Percentiles rank a stretch among this genome's conserved stretches.
phyloP scores from a whole-genome alignment of 768 basidiomycete species.

The Coprinopsis sp. region DNA sequence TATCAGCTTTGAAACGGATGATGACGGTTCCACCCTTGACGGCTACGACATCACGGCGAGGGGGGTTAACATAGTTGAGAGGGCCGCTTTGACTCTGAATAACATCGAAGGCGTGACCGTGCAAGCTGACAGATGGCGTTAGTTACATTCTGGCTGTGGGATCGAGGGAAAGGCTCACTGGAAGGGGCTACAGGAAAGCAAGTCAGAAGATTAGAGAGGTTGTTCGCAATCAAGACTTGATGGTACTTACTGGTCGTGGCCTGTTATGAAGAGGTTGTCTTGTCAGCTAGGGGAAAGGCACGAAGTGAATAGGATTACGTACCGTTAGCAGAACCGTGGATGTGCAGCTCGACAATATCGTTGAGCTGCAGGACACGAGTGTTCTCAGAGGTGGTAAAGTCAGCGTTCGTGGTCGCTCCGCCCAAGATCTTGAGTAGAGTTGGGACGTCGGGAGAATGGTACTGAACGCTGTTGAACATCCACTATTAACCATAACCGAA shows the following conservation, averaged over 20 bases:
- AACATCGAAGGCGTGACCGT: conserved; percentile 16
- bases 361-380: conserved; percentile 23
- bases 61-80: conserved; percentile 10
- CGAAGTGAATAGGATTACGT: neutral
- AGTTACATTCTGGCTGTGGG: neutral
- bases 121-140: conserved; percentile 1
- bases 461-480: conserved; percentile 30
- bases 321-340: conserved; percentile 23
- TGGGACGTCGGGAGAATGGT: conserved; percentile 20
- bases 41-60: conserved; percentile 14
- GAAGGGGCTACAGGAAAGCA: conserved; percentile 2
- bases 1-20: conserved; percentile 19
- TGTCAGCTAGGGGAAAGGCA: neutral
- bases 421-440: conserved; percentile 25
- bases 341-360: conserved; percentile 22
- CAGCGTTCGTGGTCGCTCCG: conserved; percentile 14
- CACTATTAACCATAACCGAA: conserved; percentile 10
- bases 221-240: neutral
- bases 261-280: conserved; percentile 3
- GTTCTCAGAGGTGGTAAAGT: conserved; percentile 24
- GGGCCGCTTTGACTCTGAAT: conserved; percentile 5
- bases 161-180: conserved; percentile 7
- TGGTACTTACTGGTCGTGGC: conserved; percentile 7
- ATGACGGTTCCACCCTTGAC: conserved; percentile 13
- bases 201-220: neutral